These are phyloP conservation scores for Tuber melanosporum DNA, from an alignment of 495 filamentous ascomycete genomes.

Conservation along the genomic window DNA sequence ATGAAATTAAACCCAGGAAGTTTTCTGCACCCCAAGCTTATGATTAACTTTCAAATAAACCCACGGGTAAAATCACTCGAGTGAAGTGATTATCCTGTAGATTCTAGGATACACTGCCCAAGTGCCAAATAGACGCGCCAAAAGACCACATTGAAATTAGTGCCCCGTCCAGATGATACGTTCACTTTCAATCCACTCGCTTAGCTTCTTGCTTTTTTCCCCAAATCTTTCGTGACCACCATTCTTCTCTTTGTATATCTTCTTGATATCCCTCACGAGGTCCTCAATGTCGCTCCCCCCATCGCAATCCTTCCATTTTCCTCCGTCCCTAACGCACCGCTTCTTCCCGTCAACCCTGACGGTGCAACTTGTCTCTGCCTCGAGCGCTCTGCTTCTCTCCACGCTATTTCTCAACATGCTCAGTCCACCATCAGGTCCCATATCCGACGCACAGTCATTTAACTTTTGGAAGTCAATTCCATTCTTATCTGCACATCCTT, in stretches of 20 bases:
- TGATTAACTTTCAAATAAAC: neutral
- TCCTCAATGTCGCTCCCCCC: conserved; percentile 62
- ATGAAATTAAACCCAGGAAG: neutral
- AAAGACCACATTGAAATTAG: neutral
- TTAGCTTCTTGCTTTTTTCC: neutral
- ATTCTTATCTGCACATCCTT: conserved; percentile 82
- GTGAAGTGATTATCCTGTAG: neutral
- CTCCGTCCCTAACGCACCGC: conserved; percentile 78
- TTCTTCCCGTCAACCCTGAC: conserved; percentile 68
- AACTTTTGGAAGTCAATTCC: conserved; percentile 76
- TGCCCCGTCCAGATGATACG: neutral
- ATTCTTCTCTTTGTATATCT: conserved; percentile 48
- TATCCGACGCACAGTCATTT: conserved; percentile 61
- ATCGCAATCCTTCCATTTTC: conserved; percentile 73
- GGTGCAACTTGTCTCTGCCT: conserved; percentile 79
- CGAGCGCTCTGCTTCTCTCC: conserved; percentile 56
- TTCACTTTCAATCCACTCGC: neutral
- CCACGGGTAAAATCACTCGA: neutral
- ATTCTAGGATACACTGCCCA: neutral
- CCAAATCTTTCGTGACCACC: conserved; percentile 43
- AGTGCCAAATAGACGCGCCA: neutral
- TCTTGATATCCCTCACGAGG: conserved; percentile 67
- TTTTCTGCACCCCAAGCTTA: neutral
- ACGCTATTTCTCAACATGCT: conserved; percentile 71
- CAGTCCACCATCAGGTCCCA: conserved; percentile 61